Evolutionary conservation across 495 filamentous ascomycete species (phyloP).

Genomic region (Neurospora africana): DNA sequence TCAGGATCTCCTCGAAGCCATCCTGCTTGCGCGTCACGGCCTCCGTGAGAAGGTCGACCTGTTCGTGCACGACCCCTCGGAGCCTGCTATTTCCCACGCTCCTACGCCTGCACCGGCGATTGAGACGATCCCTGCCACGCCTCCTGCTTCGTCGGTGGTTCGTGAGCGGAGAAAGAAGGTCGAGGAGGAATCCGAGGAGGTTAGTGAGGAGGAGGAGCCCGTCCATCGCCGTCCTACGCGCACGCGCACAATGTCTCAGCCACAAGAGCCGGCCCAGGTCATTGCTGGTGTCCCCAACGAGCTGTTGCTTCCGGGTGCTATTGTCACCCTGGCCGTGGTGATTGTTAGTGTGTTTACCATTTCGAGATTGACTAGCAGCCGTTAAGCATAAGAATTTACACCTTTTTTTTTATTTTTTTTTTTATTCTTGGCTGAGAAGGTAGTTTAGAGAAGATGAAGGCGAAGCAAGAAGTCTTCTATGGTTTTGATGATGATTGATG

Average conservation of each 20-base stretch:
- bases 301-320: slow-evolving; percentile 81
- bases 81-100: slow-evolving; percentile 56
- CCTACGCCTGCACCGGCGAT: slow-evolving; percentile 58
- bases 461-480: not conserved
- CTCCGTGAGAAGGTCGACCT: slow-evolving; percentile 88
- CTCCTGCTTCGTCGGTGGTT: slow-evolving; percentile 43
- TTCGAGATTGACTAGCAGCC: slow-evolving; percentile 55
- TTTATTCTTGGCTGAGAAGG: not conserved
- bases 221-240: slow-evolving; percentile 32
- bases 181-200: slow-evolving; percentile 47
- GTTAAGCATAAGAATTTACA: slow-evolving; percentile 28
- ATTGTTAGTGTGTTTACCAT: slow-evolving; percentile 92
- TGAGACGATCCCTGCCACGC: slow-evolving; percentile 30
- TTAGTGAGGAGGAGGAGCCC: slow-evolving; percentile 50
- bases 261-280: slow-evolving; percentile 58
- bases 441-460: not conserved
- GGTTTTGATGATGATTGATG: not conserved
- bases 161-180: slow-evolving; percentile 50
- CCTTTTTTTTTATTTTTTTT: not conserved
- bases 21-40: slow-evolving; percentile 65
- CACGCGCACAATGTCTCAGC: slow-evolving; percentile 21
- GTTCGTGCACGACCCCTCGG: slow-evolving; percentile 88
- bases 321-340: slow-evolving; percentile 87
- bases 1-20: slow-evolving; percentile 83
- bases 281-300: slow-evolving; percentile 94